Evolutionary conservation across 176 grass and related monocot species (phyloP).

Genomic region (Cymbopogon citratus): DNA sequence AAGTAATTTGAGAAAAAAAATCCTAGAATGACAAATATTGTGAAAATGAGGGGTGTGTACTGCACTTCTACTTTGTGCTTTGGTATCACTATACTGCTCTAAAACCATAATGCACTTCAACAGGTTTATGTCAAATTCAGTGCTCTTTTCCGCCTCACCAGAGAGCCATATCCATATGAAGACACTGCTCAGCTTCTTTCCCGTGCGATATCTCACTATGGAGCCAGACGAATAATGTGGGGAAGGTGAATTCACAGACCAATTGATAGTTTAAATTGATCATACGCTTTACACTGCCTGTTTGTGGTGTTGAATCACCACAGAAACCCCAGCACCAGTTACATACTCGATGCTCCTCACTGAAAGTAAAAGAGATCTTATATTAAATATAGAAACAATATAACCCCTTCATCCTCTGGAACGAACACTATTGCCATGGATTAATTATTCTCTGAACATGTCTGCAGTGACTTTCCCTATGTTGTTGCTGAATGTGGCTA

Average conservation of each 20-base stretch:
- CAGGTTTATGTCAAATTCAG: slow-evolving; percentile 84
- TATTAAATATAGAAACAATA: not conserved
- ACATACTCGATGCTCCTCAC: not conserved
- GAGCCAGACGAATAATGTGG: slow-evolving; percentile 79
- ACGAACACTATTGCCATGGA: not conserved
- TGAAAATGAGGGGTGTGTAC: not conserved
- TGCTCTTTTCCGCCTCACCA: slow-evolving; percentile 70
- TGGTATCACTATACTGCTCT: not conserved
- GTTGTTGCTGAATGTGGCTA: slow-evolving; percentile 73
- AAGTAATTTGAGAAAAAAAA: too few species aligned
- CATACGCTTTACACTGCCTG: not conserved
- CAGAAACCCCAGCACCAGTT: not conserved
- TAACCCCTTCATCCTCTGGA: not conserved
- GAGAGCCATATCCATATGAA: slow-evolving; percentile 68
- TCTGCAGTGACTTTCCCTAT: slow-evolving; percentile 73
- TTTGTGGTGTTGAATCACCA: not conserved
- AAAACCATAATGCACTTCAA: slow-evolving; percentile 13
- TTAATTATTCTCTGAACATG: not conserved
- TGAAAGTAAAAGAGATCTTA: not conserved
- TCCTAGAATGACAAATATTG: too few species aligned
- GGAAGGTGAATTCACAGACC: slow-evolving; percentile 50
- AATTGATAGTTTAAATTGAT: not conserved
- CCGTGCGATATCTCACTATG: slow-evolving; percentile 47
- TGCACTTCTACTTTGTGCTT: not conserved
- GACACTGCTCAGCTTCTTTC: slow-evolving; percentile 60